These are phyloP conservation scores for Cochliopodium minus DNA, from an alignment of 208 protist species.

Conservation along the genomic window DNA sequence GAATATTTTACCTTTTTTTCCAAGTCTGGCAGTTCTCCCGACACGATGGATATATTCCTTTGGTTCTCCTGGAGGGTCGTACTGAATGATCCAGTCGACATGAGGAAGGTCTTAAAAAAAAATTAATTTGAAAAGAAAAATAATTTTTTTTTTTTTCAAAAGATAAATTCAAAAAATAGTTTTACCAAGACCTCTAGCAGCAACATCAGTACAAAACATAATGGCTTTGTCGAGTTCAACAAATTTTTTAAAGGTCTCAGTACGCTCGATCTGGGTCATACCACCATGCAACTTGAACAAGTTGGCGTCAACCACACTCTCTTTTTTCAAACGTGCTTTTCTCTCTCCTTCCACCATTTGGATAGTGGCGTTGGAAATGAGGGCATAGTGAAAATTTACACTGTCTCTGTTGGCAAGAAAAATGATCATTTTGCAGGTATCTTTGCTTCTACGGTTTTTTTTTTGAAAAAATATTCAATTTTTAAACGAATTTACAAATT, in stretches of 20 bases:
- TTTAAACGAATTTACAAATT: too few relatives aligned
- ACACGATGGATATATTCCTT: slow-evolving; percentile 86
- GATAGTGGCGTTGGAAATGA: too few relatives aligned
- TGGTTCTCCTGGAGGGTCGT: slow-evolving; percentile 78
- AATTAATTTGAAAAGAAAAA: too few relatives aligned
- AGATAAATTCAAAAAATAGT: slow-evolving; percentile 28
- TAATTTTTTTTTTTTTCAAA: not conserved
- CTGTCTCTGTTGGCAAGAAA: too few relatives aligned
- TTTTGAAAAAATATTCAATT: too few relatives aligned
- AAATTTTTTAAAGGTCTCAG: slow-evolving; percentile 36
- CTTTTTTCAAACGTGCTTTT: not conserved
- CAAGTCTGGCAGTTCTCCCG: slow-evolving; percentile 78
- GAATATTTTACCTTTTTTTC: slow-evolving; percentile 64
- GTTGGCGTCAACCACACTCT: not conserved
- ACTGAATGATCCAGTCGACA: slow-evolving; percentile 80
- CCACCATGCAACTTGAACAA: slow-evolving; percentile 50
- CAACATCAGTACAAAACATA: slow-evolving; percentile 58
- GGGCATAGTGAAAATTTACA: too few relatives aligned
- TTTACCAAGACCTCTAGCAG: slow-evolving; percentile 60
- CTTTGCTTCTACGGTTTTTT: too few relatives aligned
- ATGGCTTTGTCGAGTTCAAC: slow-evolving; percentile 23
- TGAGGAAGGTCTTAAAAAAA: not conserved
- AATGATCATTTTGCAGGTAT: too few relatives aligned
- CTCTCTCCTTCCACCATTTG: not conserved
- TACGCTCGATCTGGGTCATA: slow-evolving; percentile 41